Conservation (phyloP, 164 flowering plant genomes). For the Tetrastigma voinierianum region DNA sequence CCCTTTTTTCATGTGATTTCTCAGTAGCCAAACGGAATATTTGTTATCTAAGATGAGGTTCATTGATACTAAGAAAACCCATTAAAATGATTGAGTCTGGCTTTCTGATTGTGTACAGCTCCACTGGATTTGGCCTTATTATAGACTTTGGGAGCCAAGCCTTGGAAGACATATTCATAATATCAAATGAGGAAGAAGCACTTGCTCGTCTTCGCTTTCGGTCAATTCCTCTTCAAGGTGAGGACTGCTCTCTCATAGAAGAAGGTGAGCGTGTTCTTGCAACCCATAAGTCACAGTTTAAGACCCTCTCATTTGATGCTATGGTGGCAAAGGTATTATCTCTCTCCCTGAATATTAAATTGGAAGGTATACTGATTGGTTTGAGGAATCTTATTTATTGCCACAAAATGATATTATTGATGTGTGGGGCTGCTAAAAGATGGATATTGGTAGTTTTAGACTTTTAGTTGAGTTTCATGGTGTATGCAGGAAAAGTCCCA, state of each 20-base stretch:
- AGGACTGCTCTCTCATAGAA: slow-evolving; percentile 31
- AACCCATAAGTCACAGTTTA: slow-evolving; percentile 10
- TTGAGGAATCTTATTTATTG: background rate
- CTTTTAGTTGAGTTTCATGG: too few species aligned
- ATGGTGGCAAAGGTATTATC: slow-evolving; percentile 40
- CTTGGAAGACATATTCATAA: slow-evolving; percentile 18
- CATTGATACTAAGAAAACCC: background rate
- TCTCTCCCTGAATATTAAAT: background rate
- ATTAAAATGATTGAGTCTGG: background rate
- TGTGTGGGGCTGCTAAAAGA: background rate
- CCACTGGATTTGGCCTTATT: slow-evolving; percentile 26
- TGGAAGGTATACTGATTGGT: background rate
- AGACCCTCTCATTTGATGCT: slow-evolving; percentile 38
- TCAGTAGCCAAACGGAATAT: background rate
- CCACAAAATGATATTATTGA: background rate
- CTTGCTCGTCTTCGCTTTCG: slow-evolving; percentile 30
- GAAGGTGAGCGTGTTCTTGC: slow-evolving; percentile 45
- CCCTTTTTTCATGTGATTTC: too few species aligned
- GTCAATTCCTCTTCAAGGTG: slow-evolving; percentile 38
- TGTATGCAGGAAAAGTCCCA: too few species aligned
- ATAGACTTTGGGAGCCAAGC: slow-evolving; percentile 28
- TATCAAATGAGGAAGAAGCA: slow-evolving; percentile 25
- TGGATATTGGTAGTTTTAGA: too few species aligned
- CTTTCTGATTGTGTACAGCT: slow-evolving; percentile 9
- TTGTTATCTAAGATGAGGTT: background rate